These are phyloP conservation scores for Epichloe sp. DNA, from an alignment of 2,329 filamentous ascomycete species.

Conservation along the genomic window DNA sequence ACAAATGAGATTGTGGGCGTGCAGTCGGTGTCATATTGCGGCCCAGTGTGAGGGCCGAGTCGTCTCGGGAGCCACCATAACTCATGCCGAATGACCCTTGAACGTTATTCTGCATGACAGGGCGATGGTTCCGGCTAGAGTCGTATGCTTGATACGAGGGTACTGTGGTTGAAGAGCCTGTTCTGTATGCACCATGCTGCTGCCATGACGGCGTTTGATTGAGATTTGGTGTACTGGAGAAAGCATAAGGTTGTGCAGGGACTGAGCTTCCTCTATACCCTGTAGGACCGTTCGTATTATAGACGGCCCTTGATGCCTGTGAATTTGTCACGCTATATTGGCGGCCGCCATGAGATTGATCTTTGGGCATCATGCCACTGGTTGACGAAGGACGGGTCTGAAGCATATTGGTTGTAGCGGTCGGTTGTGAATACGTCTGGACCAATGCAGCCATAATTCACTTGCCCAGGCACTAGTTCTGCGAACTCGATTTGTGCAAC, in stretches of 20 bases:
- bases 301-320: conserved; percentile 19
- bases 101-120: conserved; percentile 20
- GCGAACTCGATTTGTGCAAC: neutral
- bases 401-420: conserved; percentile 60
- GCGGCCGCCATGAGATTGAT: conserved; percentile 36
- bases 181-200: conserved; percentile 33
- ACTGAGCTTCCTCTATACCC: conserved; percentile 42
- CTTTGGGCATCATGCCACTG: conserved; percentile 32
- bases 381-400: conserved; percentile 55
- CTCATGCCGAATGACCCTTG: conserved; percentile 23
- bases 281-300: conserved; percentile 21
- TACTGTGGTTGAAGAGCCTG: conserved; percentile 31
- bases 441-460: conserved; percentile 71
- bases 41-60: conserved; percentile 31
- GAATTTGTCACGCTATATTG: conserved; percentile 31
- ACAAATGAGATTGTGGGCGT: conserved; percentile 31
- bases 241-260: conserved; percentile 65
- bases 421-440: conserved; percentile 67
- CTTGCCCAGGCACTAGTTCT: neutral
- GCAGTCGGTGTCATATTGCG: conserved; percentile 26
- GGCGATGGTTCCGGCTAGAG: conserved; percentile 10
- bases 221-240: conserved; percentile 56
- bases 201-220: conserved; percentile 41
- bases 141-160: conserved; percentile 20
- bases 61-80: conserved; percentile 36